A percentile compares a stretch with the other conserved stretches of the same genome.
These are phyloP conservation scores for Pterula multifida DNA, from an alignment of 1,284 basidiomycete species.

Conservation along the genomic window DNA sequence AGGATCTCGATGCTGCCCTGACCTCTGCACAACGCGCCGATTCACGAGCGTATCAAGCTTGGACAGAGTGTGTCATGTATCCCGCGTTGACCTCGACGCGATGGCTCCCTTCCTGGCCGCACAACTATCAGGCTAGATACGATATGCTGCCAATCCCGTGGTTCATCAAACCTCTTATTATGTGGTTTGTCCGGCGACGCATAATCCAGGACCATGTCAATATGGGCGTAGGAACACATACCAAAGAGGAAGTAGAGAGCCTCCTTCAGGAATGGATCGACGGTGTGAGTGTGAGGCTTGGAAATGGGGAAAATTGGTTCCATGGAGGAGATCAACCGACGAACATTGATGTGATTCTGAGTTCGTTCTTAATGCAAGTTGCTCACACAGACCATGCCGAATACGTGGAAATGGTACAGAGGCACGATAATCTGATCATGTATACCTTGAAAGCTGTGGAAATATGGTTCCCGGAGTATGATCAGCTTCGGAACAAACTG, in stretches of 20 bases:
- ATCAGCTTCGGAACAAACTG: neutral
- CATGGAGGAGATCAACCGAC: neutral
- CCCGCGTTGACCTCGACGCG: neutral
- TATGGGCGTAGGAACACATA: neutral
- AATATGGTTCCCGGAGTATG: conserved; percentile 1
- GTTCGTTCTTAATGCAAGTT: neutral
- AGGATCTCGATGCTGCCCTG: neutral
- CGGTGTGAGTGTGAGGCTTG: neutral
- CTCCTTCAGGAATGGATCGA: neutral
- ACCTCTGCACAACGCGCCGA: neutral
- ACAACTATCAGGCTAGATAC: neutral
- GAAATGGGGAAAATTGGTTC: neutral
- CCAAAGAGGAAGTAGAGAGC: conserved; percentile 1
- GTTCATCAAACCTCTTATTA: neutral
- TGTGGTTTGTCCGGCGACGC: neutral
- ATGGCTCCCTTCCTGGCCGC: neutral
- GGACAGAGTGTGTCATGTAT: neutral
- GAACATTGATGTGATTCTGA: neutral
- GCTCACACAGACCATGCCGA: neutral
- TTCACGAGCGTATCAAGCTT: neutral
- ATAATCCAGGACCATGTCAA: neutral
- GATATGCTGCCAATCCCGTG: neutral
- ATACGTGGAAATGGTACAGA: neutral
- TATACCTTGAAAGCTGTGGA: neutral
- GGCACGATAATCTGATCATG: neutral